A percentile compares a stretch with the other conserved stretches of the same genome.
Evolutionary conservation across 2,329 filamentous ascomycete genomes (phyloP).

Genomic region (Metarhizium robertsii): DNA sequence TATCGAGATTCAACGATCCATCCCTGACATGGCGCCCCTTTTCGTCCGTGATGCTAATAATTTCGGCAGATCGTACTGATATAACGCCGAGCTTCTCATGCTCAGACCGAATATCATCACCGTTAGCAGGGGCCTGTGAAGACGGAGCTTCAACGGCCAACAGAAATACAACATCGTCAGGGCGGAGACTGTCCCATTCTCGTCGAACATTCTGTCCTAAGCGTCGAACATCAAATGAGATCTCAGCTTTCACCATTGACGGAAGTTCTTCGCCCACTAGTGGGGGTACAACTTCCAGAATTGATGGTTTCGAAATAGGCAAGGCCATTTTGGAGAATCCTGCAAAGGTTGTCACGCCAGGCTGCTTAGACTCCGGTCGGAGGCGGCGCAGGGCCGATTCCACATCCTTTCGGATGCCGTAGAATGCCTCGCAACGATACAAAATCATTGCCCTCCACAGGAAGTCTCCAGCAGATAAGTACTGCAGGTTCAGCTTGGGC

Average conservation of each 20-base stretch:
- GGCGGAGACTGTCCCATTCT: conserved; percentile 84
- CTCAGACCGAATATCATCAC: conserved; percentile 30
- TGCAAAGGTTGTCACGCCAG: conserved; percentile 63
- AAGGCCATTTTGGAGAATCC: conserved; percentile 91
- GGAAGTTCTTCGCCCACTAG: conserved; percentile 76
- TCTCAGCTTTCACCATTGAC: conserved; percentile 78
- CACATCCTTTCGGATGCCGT: conserved; percentile 85
- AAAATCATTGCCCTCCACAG: conserved; percentile 90
- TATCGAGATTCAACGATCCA: conserved; percentile 49
- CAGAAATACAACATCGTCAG: conserved; percentile 85
- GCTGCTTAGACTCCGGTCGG: conserved; percentile 54
- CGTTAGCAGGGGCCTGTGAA: conserved; percentile 44
- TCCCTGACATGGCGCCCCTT: conserved; percentile 67
- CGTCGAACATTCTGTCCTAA: conserved; percentile 65
- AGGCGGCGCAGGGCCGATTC: conserved; percentile 73
- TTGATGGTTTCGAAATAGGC: conserved; percentile 73
- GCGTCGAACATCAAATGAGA: conserved; percentile 72
- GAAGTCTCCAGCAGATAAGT: conserved; percentile 90
- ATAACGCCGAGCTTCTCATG: conserved; percentile 57
- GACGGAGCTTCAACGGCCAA: conserved; percentile 61
- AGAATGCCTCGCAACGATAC: conserved; percentile 86
- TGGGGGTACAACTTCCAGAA: conserved; percentile 76
- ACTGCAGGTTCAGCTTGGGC: conserved; percentile 92
- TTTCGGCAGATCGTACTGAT: conserved; percentile 70
- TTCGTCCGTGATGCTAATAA: conserved; percentile 80